These are phyloP conservation scores for Garcia nutans DNA, from an alignment of 345 rosid species.

Conservation along the genomic window DNA sequence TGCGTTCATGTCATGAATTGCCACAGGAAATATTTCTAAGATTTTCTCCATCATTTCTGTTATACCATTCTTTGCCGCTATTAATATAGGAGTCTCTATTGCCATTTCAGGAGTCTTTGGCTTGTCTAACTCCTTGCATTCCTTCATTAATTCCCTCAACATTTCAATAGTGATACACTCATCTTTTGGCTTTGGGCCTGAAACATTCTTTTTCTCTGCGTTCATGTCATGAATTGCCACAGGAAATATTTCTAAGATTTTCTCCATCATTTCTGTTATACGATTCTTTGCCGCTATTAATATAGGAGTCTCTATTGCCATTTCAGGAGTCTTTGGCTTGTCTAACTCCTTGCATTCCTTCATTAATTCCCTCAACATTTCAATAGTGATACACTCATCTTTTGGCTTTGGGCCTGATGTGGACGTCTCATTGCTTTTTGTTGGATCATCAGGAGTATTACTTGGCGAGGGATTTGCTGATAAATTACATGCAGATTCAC, in stretches of 20 bases:
- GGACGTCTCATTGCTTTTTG: background rate
- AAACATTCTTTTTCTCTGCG: conserved; percentile 30
- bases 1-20: conserved; percentile 28
- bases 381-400: background rate
- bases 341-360: background rate
- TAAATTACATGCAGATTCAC: no score
- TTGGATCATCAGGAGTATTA: background rate
- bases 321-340: conserved; percentile 5
- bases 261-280: conserved; percentile 31
- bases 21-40: conserved; percentile 25
- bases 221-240: conserved; percentile 31
- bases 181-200: no score
- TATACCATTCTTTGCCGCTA: conserved; percentile 38
- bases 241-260: conserved; percentile 26
- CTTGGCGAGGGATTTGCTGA: no score
- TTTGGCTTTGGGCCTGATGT: background rate
- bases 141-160: background rate
- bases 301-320: conserved; percentile 22
- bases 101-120: conserved; percentile 4
- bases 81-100: conserved; percentile 24
- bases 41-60: conserved; percentile 34
- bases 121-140: conserved; percentile 1
- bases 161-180: background rate
- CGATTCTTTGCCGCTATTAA: conserved; percentile 38
- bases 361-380: background rate